Base-by-base conservation (phyloP, 768 basidiomycete genomes). In the Fomitopsis pulvina region DNA sequence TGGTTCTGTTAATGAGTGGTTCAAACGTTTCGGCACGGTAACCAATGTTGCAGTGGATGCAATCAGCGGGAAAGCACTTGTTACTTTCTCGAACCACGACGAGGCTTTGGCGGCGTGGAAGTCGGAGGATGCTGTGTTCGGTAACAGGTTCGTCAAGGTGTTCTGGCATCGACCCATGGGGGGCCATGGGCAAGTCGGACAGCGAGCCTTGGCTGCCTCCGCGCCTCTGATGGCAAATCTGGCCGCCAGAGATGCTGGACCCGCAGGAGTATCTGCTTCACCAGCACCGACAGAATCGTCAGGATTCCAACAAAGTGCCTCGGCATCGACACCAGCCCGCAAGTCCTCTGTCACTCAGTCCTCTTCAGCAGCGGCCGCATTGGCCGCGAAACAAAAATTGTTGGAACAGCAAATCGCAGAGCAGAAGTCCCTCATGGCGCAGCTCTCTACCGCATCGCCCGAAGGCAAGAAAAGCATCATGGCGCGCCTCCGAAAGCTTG, bases 81-180 rank as follows among this genome's bases (percentile, higher is more conserved):
- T 97, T 54, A 92, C 87, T 56, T 97, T 96, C 66, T 75, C 80
- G 28, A 79, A 74, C 8, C 91, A 93, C 62, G 79, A 78, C 20
- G 87, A 93, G 59, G 94, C 94, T 0, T 81, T 86, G 60, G 78
- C 80, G 11, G 94, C 94, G 1, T 92, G 93, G 88, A 90, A 89
- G 65, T 82, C 83, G 22, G 89, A 94, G 66, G 92, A 95, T 54
- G 92, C 93, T n/a, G 86, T 96, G 12, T 96, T 96, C 60, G 82
- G 81, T 10, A 94, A 93, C 58, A 81, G 94, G 44, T 96, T 96
- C 64, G 93, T 96, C 56, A 95, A 94, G 67, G 76, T 96, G 28
- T 91, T 95, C 60, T 96, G 94, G 92, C 92, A 95, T 68, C 77
- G 87, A 51, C 92, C 92, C 6, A 80, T 93, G 81, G 89, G 88